phyloP scores from a whole-genome alignment of 495 filamentous ascomycete species.

The Mycothermus thermophilus region DNA sequence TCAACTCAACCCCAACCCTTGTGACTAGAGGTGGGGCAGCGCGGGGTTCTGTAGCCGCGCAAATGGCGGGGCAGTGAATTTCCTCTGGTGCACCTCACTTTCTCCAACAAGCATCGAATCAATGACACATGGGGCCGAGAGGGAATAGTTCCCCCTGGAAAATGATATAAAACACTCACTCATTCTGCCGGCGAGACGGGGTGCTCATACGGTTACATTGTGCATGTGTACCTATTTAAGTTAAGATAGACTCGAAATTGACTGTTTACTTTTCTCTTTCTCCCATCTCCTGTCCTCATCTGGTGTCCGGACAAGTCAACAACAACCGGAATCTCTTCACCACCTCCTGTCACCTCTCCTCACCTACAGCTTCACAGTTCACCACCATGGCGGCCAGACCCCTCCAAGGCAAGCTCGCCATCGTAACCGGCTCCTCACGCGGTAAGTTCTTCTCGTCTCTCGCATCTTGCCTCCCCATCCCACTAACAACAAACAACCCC shows the following conservation, averaged over 20 bases:
- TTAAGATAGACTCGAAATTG: neutral
- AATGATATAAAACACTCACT: neutral
- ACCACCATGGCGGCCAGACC: conserved; percentile 18
- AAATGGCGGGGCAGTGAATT: conserved; percentile 20
- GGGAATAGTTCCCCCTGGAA: too few relatives aligned
- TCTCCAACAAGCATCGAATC: conserved; percentile 5
- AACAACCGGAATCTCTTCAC: too few relatives aligned
- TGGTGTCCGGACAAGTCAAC: too few relatives aligned
- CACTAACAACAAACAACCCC: conserved; percentile 6
- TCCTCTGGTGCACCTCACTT: conserved; percentile 3
- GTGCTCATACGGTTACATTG: neutral
- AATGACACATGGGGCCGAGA: too few relatives aligned
- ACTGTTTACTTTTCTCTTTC: neutral
- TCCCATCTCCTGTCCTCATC: too few relatives aligned
- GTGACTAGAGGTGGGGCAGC: too few relatives aligned
- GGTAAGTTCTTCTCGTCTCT: conserved; percentile 30
- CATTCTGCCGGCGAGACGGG: conserved; percentile 1
- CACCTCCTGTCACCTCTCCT: too few relatives aligned
- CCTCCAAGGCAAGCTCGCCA: conserved; percentile 56
- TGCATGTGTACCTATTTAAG: conserved; percentile 4
- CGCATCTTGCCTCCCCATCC: neutral
- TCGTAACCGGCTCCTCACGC: conserved; percentile 65
- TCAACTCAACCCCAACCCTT: too few relatives aligned
- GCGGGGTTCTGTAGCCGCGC: conserved; percentile 14
- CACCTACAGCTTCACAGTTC: too few relatives aligned